Evolutionary conservation across 169 alveolate species (phyloP), one percentile per base, ranked within the genome.

Genomic region (Amoebophrya sp.): DNA sequence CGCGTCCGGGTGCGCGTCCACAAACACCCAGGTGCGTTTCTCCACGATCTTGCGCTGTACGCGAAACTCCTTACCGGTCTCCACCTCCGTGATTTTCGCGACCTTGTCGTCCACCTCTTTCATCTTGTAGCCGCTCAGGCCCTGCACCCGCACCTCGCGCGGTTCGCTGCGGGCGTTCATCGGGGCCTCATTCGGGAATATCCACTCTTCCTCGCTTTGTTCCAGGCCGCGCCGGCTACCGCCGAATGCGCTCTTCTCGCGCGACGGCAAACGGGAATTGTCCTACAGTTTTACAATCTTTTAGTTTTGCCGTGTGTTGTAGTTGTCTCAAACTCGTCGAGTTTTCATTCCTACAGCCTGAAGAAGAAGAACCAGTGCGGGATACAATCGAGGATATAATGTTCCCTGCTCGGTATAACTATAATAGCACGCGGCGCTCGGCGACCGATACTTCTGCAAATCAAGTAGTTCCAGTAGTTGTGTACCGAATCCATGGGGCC

Each of bases 41-140:
- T 66, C 83, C 29, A 66, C 83, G 38, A 66, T n/a, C 35, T 66
- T 66, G 29, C 83, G 29, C 35, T 66, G 83, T 25, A 66, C 83
- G 29, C 83, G 83, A 25, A 66, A 66, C 83, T 66, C 83, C 35
- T 66, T 66, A 2, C 83, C 83, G 38, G 83, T 12, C 32, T 66
- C 83, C 7, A 66, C 18, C 35, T 66, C 83, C 7, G 83, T 66
- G 35, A 66, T 66, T 25, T 66, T 66, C 39, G 83, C 83, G 10
- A 66, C 83, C 83, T 66, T 66, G 35, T 66, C 83, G 83, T 66
- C 83, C 35, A 66, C 29, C 35, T 66, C 83, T 25, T 66, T 66
- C 32, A 66, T 66, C 39, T n/a, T 18, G 83, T 66, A 66, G 18
- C 83, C 83, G 35, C 35, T 12, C 29, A 66, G 83, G 35, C 83